Evolutionary conservation across 1,284 basidiomycete genomes (phyloP).

Genomic region (Anthracocystis setariae): DNA sequence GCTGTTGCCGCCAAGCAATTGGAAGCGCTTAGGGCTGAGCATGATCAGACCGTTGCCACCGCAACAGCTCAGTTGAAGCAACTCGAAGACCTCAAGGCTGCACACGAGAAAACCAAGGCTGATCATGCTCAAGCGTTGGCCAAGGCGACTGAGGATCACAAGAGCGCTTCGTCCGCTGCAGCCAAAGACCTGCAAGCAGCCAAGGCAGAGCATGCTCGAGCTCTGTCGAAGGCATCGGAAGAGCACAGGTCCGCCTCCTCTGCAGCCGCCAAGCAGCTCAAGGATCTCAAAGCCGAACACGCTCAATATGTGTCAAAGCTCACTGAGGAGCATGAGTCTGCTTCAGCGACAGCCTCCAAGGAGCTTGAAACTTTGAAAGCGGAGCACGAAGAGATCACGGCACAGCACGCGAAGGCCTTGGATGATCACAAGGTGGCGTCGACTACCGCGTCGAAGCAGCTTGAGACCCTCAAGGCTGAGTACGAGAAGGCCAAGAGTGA

Average conservation of each 20-base stretch:
- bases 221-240: conserved; percentile 6
- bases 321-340: neutral
- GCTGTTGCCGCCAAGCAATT: conserved; percentile 7
- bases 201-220: conserved; percentile 16
- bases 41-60: conserved; percentile 2
- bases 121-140: conserved; percentile 14
- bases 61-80: conserved; percentile 2
- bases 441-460: conserved; percentile 5
- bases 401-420: conserved; percentile 1
- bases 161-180: conserved; percentile 8
- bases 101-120: conserved; percentile 1
- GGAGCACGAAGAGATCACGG: conserved; percentile 9
- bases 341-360: neutral
- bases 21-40: conserved; percentile 12
- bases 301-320: conserved; percentile 5
- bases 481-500: conserved; percentile 13
- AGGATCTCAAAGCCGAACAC: conserved; percentile 19
- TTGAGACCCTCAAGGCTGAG: neutral
- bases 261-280: conserved; percentile 3
- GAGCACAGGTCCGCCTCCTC: conserved; percentile 12
- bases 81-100: conserved; percentile 5
- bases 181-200: conserved; percentile 10
- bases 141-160: conserved; percentile 8
- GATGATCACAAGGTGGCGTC: conserved; percentile 13
- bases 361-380: conserved; percentile 7